Conservation (phyloP, 2,329 filamentous ascomycete genomes). For the Talaromyces sp. region DNA sequence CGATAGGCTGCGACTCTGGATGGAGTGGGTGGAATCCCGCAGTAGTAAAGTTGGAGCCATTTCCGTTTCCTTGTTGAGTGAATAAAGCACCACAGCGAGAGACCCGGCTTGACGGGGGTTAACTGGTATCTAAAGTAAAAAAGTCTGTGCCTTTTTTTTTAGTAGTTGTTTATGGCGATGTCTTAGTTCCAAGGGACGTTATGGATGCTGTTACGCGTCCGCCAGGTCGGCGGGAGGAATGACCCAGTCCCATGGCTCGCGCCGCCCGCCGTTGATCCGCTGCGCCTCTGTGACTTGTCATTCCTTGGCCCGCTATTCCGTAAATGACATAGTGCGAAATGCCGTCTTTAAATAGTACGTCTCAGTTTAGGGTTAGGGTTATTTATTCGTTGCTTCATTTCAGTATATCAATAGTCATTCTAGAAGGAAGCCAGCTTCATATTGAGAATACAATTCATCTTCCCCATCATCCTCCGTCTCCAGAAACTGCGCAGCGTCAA, state of each 20-base stretch:
- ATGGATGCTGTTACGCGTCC: background rate
- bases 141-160: background rate
- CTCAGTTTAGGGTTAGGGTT: background rate
- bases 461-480: background rate
- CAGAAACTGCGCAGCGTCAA: background rate
- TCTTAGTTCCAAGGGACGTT: background rate
- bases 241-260: background rate
- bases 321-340: background rate
- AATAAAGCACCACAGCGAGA: background rate
- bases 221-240: background rate
- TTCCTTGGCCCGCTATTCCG: background rate
- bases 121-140: background rate
- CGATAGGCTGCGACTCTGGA: constrained; percentile 52
- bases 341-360: background rate
- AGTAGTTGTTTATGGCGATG: background rate
- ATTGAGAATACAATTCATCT: background rate
- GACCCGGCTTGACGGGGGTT: background rate
- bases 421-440: background rate
- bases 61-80: background rate
- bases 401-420: background rate
- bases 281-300: background rate
- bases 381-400: background rate
- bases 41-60: constrained; percentile 7
- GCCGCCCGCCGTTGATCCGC: background rate
- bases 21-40: background rate